phyloP scores from a whole-genome alignment of 106 monocot species.

The Agapanthus africanus region DNA sequence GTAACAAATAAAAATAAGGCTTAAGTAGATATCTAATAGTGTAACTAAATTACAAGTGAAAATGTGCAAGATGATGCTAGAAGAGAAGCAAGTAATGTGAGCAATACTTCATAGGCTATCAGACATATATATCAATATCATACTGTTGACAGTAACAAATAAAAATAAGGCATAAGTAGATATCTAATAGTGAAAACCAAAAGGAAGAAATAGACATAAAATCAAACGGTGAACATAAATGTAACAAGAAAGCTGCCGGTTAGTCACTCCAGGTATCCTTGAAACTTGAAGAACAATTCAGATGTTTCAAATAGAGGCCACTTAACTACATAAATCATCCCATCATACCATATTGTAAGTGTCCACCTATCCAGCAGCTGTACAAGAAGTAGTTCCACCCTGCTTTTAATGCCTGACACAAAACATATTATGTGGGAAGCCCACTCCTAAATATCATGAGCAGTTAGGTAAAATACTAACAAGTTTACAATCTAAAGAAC shows the following conservation, averaged over 20 bases:
- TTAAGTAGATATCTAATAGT: neutral
- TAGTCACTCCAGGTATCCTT: conserved; percentile 15
- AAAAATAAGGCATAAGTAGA: neutral
- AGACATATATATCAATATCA: neutral
- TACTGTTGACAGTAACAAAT: neutral
- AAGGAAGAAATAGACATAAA: neutral
- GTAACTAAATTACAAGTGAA: neutral
- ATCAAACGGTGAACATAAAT: conserved; percentile 6
- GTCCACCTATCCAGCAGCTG: conserved; percentile 32
- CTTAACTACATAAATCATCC: conserved; percentile 30
- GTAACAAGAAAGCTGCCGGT: conserved; percentile 1
- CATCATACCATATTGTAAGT: conserved; percentile 42
- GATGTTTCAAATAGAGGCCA: conserved; percentile 20
- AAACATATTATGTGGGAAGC: conserved; percentile 27
- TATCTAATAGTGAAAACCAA: neutral
- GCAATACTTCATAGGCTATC: neutral
- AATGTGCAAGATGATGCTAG: neutral
- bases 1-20: neutral
- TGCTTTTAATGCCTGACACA: conserved; percentile 47
- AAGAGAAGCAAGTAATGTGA: neutral
- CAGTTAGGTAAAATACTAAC: conserved; percentile 9
- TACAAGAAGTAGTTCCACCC: conserved; percentile 30
- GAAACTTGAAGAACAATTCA: conserved; percentile 5
- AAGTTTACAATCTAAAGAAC: neutral
- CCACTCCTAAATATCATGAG: conserved; percentile 28